Evolutionary conservation across 1,284 basidiomycete genomes (phyloP).

Genomic region (Irpex sp.): DNA sequence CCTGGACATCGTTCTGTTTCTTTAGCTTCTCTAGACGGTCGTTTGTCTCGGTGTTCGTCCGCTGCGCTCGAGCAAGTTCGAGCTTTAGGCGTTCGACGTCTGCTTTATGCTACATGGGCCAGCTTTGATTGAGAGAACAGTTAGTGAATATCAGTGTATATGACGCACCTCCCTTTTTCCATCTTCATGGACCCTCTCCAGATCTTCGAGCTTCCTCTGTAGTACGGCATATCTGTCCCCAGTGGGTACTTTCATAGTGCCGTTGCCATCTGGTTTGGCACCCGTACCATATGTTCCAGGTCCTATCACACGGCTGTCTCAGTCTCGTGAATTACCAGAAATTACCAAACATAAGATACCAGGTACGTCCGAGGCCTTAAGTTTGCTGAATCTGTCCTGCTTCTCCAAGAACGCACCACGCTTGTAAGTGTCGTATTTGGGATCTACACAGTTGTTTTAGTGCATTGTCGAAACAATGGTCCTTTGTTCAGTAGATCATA

Average conservation of each 20-base stretch:
- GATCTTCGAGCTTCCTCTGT: slow-evolving; percentile 63
- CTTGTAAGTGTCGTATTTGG: slow-evolving; percentile 47
- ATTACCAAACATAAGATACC: slow-evolving; percentile 31
- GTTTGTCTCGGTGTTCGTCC: slow-evolving; percentile 45
- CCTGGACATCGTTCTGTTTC: slow-evolving; percentile 55
- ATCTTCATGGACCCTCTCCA: slow-evolving; percentile 62
- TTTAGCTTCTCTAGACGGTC: slow-evolving; percentile 59
- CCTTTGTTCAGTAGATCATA: neutral
- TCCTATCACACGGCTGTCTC: slow-evolving; percentile 23
- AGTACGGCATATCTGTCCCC: slow-evolving; percentile 49
- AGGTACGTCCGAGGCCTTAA: slow-evolving; percentile 36
- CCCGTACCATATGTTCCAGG: slow-evolving; percentile 32
- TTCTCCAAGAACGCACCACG: slow-evolving; percentile 55
- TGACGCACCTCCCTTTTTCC: slow-evolving; percentile 60
- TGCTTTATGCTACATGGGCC: slow-evolving; percentile 43
- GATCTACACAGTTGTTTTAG: slow-evolving; percentile 26
- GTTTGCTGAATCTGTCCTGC: slow-evolving; percentile 43
- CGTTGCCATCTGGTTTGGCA: neutral
- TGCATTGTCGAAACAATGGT: neutral
- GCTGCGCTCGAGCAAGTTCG: slow-evolving; percentile 50
- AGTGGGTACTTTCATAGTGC: neutral
- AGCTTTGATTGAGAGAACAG: slow-evolving; percentile 2
- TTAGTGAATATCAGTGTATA: neutral
- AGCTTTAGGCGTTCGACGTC: slow-evolving; percentile 58
- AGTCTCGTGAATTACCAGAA: neutral